These are phyloP conservation scores for Zangia roseola DNA, from an alignment of 768 basidiomycete genomes.

Conservation along the genomic window DNA sequence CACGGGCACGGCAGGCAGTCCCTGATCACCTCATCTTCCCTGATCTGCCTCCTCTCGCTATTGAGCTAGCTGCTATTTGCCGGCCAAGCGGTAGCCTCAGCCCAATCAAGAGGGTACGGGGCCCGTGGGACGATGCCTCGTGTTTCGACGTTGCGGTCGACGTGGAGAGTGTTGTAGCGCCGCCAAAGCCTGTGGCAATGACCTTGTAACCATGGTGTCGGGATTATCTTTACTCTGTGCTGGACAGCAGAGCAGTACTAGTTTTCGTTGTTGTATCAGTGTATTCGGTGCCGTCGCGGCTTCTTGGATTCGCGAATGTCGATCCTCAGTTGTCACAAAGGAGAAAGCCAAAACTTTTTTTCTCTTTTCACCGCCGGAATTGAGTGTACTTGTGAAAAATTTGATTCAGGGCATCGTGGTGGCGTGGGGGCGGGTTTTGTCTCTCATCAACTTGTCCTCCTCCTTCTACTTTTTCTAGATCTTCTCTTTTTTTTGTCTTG, in stretches of 20 bases:
- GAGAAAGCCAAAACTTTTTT: no score
- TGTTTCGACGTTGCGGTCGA: conserved; percentile 43
- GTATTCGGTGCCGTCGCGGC: background rate
- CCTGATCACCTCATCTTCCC: conserved; percentile 9
- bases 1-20: conserved; percentile 13
- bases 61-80: conserved; percentile 19
- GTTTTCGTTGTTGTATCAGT: background rate
- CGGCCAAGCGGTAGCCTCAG: conserved; percentile 14
- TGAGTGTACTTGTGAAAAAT: no score
- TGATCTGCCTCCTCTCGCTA: conserved; percentile 26
- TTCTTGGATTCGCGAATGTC: no score
- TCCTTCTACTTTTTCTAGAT: conserved; percentile 29
- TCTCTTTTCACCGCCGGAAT: no score
- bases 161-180: conserved; percentile 45
- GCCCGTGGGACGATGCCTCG: conserved; percentile 61
- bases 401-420: conserved; percentile 24
- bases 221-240: background rate
- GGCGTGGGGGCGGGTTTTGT: conserved; percentile 33
- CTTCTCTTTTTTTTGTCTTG: conserved; percentile 29
- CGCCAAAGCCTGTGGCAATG: conserved; percentile 44
- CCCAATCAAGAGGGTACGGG: conserved; percentile 33
- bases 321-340: no score
- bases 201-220: conserved; percentile 11
- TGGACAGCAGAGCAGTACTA: background rate
- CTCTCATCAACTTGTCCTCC: conserved; percentile 1